A percentile compares a stretch with the other conserved stretches of the same genome.
Evolutionary conservation across 2,329 filamentous ascomycete species (phyloP).

Genomic region (Penicillium janthinellum): DNA sequence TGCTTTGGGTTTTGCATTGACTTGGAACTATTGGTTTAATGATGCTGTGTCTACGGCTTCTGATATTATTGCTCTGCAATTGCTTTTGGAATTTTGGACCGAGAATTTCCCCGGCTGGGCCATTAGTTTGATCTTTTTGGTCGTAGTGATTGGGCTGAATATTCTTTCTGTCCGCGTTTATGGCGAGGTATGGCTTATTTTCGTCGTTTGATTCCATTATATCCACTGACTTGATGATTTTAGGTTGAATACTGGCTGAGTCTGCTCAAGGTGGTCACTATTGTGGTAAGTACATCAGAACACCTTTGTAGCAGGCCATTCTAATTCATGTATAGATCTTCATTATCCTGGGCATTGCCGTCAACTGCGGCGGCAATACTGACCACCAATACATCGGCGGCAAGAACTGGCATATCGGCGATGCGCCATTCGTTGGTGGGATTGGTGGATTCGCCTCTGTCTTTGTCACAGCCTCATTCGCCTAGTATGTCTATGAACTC

Average conservation of each 20-base stretch:
- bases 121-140: conserved; percentile 63
- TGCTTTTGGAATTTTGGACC: conserved; percentile 64
- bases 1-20: conserved; percentile 47
- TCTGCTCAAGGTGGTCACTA: conserved; percentile 46
- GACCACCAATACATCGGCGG: conserved; percentile 59
- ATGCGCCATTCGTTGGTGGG: conserved; percentile 65
- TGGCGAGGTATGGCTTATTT: conserved; percentile 48
- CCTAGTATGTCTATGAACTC: conserved; percentile 46
- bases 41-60: conserved; percentile 63
- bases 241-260: conserved; percentile 48
- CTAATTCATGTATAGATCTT: conserved; percentile 51
- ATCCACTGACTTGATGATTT: background rate
- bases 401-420: conserved; percentile 60
- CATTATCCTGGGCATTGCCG: conserved; percentile 64
- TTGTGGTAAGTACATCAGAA: conserved; percentile 36
- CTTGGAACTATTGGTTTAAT: conserved; percentile 63
- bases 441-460: conserved; percentile 68
- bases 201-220: background rate
- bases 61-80: conserved; percentile 61
- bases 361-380: conserved; percentile 61
- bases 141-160: conserved; percentile 56
- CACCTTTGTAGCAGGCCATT: background rate
- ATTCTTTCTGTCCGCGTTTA: conserved; percentile 57
- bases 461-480: conserved; percentile 64
- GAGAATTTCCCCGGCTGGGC: conserved; percentile 65